Evolutionary conservation across 306 rosid genomes (phyloP).

Genomic region (Rubus idaeus): DNA sequence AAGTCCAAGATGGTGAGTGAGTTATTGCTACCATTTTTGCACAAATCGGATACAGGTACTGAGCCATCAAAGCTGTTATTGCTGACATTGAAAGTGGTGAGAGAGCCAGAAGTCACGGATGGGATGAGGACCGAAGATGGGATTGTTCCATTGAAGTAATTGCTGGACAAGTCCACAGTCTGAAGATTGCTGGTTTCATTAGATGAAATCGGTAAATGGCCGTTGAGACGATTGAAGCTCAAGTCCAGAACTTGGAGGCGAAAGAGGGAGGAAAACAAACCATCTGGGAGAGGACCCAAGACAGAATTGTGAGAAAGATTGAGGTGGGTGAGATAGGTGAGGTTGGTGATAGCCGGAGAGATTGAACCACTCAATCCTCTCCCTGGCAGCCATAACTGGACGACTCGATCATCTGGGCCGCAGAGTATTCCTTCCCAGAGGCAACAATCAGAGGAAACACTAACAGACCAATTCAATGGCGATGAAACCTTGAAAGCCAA

Average conservation of each 20-base stretch:
- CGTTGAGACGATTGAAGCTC: conserved; percentile 38
- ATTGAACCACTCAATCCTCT: conserved; percentile 57
- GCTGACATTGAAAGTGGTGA: conserved; percentile 71
- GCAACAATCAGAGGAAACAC: conserved; percentile 61
- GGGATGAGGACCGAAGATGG: conserved; percentile 46
- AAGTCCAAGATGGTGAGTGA: conserved; percentile 52
- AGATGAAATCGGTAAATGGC: conserved; percentile 30
- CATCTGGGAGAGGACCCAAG: conserved; percentile 47
- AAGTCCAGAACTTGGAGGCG: conserved; percentile 4
- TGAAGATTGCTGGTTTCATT: conserved; percentile 15
- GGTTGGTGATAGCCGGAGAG: conserved; percentile 37
- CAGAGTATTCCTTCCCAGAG: conserved; percentile 73
- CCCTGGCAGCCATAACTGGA: conserved; percentile 40
- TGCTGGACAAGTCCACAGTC: conserved; percentile 72
- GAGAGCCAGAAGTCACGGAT: conserved; percentile 34
- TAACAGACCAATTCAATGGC: conserved; percentile 56
- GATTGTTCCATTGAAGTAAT: conserved; percentile 54
- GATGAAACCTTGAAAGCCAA: conserved; percentile 30
- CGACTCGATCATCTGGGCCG: conserved; percentile 41
- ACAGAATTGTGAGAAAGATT: conserved; percentile 64
- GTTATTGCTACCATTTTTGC: conserved; percentile 29
- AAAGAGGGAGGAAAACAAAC: conserved; percentile 34
- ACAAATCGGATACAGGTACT: conserved; percentile 50
- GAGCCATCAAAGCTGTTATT: conserved; percentile 69
- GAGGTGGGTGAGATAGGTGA: conserved; percentile 49